Conservation (phyloP, 2,329 filamentous ascomycete genomes). For the Xylaria sp. region DNA sequence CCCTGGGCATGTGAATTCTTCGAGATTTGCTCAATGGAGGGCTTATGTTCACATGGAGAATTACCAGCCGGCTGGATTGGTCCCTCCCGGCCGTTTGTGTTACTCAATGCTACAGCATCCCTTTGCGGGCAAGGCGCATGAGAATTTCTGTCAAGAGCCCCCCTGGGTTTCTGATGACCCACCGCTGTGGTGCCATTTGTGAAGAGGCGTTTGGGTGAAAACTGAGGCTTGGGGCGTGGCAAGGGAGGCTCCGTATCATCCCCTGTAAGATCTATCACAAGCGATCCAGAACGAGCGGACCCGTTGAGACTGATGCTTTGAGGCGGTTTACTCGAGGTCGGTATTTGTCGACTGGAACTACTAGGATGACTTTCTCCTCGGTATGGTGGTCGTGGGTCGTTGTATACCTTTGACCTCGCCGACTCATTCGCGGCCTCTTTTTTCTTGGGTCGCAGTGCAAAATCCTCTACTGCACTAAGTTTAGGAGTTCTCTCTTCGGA, state of each 20-base stretch:
- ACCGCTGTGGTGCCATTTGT: constrained; percentile 17
- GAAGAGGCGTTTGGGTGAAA: constrained; percentile 4
- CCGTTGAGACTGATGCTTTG: constrained; percentile 19
- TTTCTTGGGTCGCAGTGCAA: constrained; percentile 44
- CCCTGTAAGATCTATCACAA: constrained; percentile 43
- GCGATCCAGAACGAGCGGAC: constrained; percentile 10
- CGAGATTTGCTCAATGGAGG: constrained; percentile 10
- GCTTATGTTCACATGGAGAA: constrained; percentile 8
- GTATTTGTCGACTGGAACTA: constrained; percentile 21
- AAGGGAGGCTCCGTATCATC: constrained; percentile 32
- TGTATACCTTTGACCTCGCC: constrained; percentile 29
- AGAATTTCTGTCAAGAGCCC: background rate
- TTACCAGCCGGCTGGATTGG: constrained; percentile 6
- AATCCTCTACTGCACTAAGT: constrained; percentile 42
- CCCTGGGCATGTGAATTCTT: constrained; percentile 7
- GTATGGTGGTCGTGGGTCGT: constrained; percentile 28
- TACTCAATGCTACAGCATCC: background rate
- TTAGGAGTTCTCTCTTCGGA: constrained; percentile 35
- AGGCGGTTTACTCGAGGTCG: constrained; percentile 13
- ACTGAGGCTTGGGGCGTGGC: constrained; percentile 9
- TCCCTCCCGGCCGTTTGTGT: constrained; percentile 5
- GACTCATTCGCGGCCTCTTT: constrained; percentile 34
- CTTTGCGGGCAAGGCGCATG: constrained; percentile 1
- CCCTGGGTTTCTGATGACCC: constrained; percentile 17
- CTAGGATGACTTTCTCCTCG: constrained; percentile 25